Percentiles rank a stretch among this genome's conserved stretches.
phyloP scores from a whole-genome alignment of 2,329 filamentous ascomycete species.

The Alternaria rosae region DNA sequence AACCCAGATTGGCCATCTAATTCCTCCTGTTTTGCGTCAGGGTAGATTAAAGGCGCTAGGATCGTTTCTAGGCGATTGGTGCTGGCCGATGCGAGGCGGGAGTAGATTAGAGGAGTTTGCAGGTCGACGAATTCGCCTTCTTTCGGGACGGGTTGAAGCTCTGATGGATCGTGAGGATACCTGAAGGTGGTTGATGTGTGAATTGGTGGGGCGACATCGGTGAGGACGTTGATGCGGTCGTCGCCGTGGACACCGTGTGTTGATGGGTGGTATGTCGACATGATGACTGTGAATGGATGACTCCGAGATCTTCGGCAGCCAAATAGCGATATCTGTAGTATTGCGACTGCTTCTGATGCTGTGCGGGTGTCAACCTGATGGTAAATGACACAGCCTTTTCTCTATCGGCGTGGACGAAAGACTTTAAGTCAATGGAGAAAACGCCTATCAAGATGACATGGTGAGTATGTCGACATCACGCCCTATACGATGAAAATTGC shows the following conservation, averaged over 20 bases:
- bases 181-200: conserved; percentile 93
- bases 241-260: conserved; percentile 84
- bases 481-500: conserved; percentile 15
- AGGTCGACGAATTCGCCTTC: conserved; percentile 52
- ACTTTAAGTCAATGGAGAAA: neutral
- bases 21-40: conserved; percentile 37
- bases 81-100: conserved; percentile 78
- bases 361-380: neutral
- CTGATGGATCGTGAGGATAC: conserved; percentile 74
- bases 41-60: conserved; percentile 75
- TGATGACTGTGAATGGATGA: neutral
- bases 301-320: neutral
- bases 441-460: neutral
- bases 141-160: conserved; percentile 61
- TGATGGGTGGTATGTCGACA: conserved; percentile 59
- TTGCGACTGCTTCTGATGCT: neutral
- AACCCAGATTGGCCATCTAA: conserved; percentile 20
- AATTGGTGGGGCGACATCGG: conserved; percentile 85
- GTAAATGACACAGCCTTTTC: neutral
- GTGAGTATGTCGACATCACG: conserved; percentile 21
- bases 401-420: neutral
- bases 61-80: conserved; percentile 85
- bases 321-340: neutral
- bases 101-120: conserved; percentile 69
- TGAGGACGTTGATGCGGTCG: conserved; percentile 74